Base-by-base conservation (phyloP, 495 filamentous ascomycete species). In the Echria macrotheca region DNA sequence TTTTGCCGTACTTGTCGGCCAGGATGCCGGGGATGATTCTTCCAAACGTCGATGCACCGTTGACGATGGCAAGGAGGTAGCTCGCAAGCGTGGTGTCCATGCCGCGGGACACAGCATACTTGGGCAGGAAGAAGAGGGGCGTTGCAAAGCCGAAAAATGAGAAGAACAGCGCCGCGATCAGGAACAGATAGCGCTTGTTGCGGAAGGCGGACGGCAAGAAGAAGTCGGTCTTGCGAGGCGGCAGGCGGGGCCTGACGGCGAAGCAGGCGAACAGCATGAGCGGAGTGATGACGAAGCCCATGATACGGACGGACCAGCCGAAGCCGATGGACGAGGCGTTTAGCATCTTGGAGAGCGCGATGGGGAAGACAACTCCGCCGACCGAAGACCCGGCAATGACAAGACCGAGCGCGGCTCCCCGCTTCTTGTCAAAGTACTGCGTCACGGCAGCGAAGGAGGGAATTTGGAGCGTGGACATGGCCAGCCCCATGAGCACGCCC, bases 291-390 rank as follows among this genome's bases (percentile, higher is more conserved):
- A 83, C 57, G 56, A 86, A 84, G 1, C 71, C 82, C 11, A 77
- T 60, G 17, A 83, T 69, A 5, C 82, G 67, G 2, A 83, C 71
- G 0, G 78, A 65, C 83, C 82, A 85, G 11, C 68, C 78, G 42
- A 83, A 86, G 1, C 75, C 71, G 1, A 84, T 40, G 3, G 47
- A 7, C 11, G 58, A 44, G 36, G 41, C 57, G 40, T 69, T 68
- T 12, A 75, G 49, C 61, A 72, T 53, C 54, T 64, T 67, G n/a
- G 60, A 69, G 9, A 72, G 44, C 8, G 53, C 70, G 44, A 74
- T 70, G 24, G 67, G 72, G 23, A 84, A 67, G 5, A 75, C 65
- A 4, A 83, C 62, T 1, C 79, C 81, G 24, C 80, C 81, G 1
- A 82, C 50, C 0, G 77, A 80, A 0, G 77, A 80, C 0, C 82